Base-by-base conservation (phyloP, 805 yeast species). In the Yarrowia osloensis region DNA sequence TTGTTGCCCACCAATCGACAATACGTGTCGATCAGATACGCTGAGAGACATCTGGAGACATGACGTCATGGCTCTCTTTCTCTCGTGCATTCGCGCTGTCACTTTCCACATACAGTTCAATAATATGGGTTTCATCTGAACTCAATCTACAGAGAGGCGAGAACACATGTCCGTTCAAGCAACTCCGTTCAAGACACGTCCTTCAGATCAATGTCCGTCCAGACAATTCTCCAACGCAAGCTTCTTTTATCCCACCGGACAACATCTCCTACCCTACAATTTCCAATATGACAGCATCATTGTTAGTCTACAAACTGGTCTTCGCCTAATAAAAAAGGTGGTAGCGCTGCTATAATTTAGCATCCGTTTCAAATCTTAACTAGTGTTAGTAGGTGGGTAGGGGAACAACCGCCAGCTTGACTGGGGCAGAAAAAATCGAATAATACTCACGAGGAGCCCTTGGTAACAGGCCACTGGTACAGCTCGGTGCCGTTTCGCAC, bases 401-500 rank as follows among this genome's bases (percentile, higher is more conserved):
- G 15, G 39, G 49, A 8, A 19, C 4, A 46, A 19, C 19, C n/a
- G 26, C 15, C n/a, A 12, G 40, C 22, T 33, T 17, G 19, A 17
- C 40, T 35, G 40, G 19, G 22, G n/a, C 22, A 6, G n/a, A n/a
- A n/a, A n/a, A n/a, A n/a, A n/a, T n/a, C n/a, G n/a, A n/a, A n/a
- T n/a, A n/a, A n/a, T 61, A 63, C 65, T 66, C 55, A 71, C 67
- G 71, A 67, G 61, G 71, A 69, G 24, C 72, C 74, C 71, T 71
- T 72, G 57, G 75, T 73, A 17, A 71, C 85, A 42, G 98, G 98
- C 98, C 98, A 94, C 77, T 89, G 90, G 80, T 94, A 94, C 69
- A 84, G 79, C 55, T 85, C 86, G 66, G 82, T 83, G 68, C 83
- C 82, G 71, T 85, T 83, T 71, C 88, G 85, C n/a, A 80, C 82